Conservation (phyloP, 2,329 filamentous ascomycete genomes). For the Fonsecaea pedrosoi region DNA sequence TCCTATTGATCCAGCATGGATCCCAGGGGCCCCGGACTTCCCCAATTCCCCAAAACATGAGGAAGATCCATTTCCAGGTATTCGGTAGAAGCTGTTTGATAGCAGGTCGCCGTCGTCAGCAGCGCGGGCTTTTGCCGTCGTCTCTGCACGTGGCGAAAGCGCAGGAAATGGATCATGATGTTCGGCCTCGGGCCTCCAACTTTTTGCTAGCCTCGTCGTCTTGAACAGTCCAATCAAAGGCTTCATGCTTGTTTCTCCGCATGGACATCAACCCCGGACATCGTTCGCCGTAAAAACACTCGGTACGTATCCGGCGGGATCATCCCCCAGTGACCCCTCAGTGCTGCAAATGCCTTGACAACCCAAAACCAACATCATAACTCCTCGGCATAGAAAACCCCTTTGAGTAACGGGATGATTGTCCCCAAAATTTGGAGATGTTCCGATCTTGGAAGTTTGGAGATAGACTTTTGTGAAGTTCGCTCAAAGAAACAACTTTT, state of each 20-base stretch:
- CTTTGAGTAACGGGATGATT: neutral
- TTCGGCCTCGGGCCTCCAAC: neutral
- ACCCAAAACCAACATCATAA: neutral
- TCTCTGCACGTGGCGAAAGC: neutral
- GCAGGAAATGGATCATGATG: neutral
- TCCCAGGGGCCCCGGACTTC: neutral
- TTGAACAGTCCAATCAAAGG: neutral
- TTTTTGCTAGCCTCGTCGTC: neutral
- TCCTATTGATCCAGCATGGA: neutral
- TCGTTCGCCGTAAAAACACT: neutral
- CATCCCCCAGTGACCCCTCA: constrained; percentile 8
- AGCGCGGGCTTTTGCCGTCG: neutral
- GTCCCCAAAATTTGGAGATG: neutral
- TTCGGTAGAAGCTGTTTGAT: neutral
- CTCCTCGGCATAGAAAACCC: neutral
- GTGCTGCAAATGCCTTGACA: constrained; percentile 1
- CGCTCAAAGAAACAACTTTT: neutral
- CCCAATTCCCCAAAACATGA: neutral
- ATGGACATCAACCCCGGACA: neutral
- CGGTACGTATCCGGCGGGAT: neutral
- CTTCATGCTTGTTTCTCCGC: neutral
- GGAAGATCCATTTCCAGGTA: neutral
- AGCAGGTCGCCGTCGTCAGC: neutral
- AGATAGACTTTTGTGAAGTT: neutral
- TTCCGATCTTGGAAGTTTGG: neutral